Evolutionary conservation across 345 rosid genomes (phyloP), one percentile per base, ranked within the genome.

Genomic region (Eucalyptus dawsonii): DNA sequence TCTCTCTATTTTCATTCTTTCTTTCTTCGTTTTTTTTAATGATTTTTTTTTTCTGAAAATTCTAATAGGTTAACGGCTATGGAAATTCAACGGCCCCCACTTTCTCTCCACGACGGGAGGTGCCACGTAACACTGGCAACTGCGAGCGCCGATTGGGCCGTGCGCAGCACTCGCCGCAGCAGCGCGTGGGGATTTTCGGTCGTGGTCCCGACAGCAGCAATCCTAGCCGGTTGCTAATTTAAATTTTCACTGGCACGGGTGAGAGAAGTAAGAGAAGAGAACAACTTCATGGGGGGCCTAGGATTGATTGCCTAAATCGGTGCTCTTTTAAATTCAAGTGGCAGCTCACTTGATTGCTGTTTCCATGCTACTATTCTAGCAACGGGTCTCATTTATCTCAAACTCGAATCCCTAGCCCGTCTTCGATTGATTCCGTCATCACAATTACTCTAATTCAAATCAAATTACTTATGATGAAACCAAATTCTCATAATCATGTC

Each of bases 401-500:
- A 60, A 11, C 69, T 25, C 14, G 9, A 60, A 25, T 25, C n/a
- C 69, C 0, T 65, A 15, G 11, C 10, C 76, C 0, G 2, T 65
- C 19, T 67, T n/a, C 40, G 4, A 14, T 67, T 67, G 22, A 17
- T 72, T 34, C 2, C 0, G 2, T 72, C 11, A 6, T 53, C 58
- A 9, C 25, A 2, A 72, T 72, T 4, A 19, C 1, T 17, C 1
- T 19, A 0, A 34, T 34, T 72, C 8, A 1, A 34, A 69, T 69
- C 44, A 4, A 67, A n/a, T 67, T 34, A 2, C 6, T 67, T 5
- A 5, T 3, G 1, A 67, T 17, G 0, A n/a, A 3, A 8, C 11
- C 40, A 34, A 34, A 22, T 22, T 69, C 13, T 9, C 1, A 2
- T 67, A 1, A 62, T 2, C 25, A 53, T 53, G 5, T 53, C 1